Percentiles rank a stretch among this genome's conserved stretches.
phyloP scores from a whole-genome alignment of 352 stramenopile species.

The Phytophthora constricta region DNA sequence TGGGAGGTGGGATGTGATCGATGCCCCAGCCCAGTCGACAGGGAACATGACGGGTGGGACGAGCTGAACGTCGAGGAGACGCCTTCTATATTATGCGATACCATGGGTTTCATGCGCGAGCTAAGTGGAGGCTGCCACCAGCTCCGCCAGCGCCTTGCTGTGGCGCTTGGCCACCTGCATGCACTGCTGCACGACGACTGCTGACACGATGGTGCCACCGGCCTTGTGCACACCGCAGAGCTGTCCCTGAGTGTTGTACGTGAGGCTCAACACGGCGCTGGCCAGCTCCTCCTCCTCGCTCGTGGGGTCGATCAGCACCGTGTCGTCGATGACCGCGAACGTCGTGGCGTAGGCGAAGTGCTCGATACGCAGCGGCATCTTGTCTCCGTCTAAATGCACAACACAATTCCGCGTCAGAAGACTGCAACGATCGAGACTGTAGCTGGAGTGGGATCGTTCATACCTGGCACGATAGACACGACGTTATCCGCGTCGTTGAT shows the following conservation, averaged over 20 bases:
- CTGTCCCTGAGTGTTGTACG: constrained; percentile 67
- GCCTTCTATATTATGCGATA: constrained; percentile 11
- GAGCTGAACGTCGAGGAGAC: too few relatives aligned
- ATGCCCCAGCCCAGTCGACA: too few relatives aligned
- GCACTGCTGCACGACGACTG: constrained; percentile 62
- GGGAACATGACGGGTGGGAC: too few relatives aligned
- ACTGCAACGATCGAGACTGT: too few relatives aligned
- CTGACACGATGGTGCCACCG: constrained; percentile 54
- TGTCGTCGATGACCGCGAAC: constrained; percentile 66
- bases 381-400: constrained; percentile 49
- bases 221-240: constrained; percentile 80
- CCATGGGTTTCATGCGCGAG: constrained; percentile 3
- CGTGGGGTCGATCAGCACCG: constrained; percentile 74
- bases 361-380: constrained; percentile 59
- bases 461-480: constrained; percentile 71
- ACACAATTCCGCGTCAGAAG: background rate
- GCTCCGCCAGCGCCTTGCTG: constrained; percentile 39
- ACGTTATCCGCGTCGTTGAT: constrained; percentile 76
- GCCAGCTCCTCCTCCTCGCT: constrained; percentile 75
- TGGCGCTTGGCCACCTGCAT: constrained; percentile 69
- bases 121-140: constrained; percentile 41
- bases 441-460: too few relatives aligned
- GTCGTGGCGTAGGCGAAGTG: constrained; percentile 67
- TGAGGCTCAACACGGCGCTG: constrained; percentile 61
- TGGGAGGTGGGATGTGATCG: constrained; percentile 1